These are phyloP conservation scores for Colletotrichum orbiculare DNA, from an alignment of 2,329 filamentous ascomycete genomes.

Conservation along the genomic window DNA sequence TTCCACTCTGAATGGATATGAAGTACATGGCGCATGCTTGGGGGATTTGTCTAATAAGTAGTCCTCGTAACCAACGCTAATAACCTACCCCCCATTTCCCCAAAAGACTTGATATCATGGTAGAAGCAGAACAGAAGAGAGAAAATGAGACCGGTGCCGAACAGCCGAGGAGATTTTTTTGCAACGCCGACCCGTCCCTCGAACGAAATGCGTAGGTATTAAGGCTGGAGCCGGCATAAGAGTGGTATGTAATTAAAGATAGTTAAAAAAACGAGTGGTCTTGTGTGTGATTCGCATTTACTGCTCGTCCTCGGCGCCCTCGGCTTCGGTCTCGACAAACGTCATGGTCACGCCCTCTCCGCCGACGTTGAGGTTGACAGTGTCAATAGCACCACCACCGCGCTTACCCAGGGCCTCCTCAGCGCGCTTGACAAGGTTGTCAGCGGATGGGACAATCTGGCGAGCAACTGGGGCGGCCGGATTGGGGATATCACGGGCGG, in stretches of 20 bases:
- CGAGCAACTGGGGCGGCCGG: conserved; percentile 22
- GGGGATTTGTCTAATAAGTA: conserved; percentile 6
- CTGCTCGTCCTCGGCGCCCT: conserved; percentile 44
- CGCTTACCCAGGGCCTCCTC: conserved; percentile 35
- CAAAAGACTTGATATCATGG: conserved; percentile 32
- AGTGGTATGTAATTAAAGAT: conserved; percentile 4
- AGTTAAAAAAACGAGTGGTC: neutral
- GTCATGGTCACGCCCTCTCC: conserved; percentile 60
- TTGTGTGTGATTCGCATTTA: conserved; percentile 32
- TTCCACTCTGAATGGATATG: neutral
- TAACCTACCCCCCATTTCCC: conserved; percentile 5
- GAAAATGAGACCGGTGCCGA: neutral
- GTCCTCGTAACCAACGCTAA: conserved; percentile 1
- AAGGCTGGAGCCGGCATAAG: conserved; percentile 14
- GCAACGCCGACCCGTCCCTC: conserved; percentile 13
- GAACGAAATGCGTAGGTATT: conserved; percentile 23
- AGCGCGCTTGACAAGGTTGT: conserved; percentile 31
- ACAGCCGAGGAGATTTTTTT: neutral
- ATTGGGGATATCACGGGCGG: conserved; percentile 27
- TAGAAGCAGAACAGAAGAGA: conserved; percentile 8
- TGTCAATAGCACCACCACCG: conserved; percentile 48
- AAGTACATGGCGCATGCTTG: conserved; percentile 24
- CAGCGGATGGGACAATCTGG: conserved; percentile 19
- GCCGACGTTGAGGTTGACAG: conserved; percentile 58
- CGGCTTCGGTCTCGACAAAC: conserved; percentile 55